Conservation (phyloP, 78 protist species). For the Isochrysis galbana region DNA sequence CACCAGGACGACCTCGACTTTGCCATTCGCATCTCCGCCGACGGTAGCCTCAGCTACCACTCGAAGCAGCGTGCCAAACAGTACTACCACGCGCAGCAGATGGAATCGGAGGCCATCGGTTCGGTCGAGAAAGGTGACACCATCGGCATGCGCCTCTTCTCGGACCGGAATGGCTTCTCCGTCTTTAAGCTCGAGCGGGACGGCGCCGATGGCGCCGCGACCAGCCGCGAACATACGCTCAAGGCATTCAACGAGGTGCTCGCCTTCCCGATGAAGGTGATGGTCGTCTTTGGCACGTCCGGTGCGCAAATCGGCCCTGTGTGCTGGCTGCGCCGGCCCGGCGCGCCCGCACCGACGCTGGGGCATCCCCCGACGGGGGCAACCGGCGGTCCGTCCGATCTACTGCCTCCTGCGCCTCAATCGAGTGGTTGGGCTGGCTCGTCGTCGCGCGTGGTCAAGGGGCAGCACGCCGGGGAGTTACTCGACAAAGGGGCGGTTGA, state of each 20-base stretch:
- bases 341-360: neutral
- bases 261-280: neutral
- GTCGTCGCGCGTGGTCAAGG: too few species aligned
- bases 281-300: neutral
- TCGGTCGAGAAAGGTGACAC: neutral
- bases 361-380: too few species aligned
- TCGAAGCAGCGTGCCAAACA: neutral
- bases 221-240: neutral
- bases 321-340: neutral
- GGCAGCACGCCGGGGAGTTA: too few species aligned
- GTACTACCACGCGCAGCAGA: neutral
- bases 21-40: neutral
- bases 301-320: neutral
- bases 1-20: constrained; percentile 21
- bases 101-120: neutral
- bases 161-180: neutral
- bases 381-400: too few species aligned
- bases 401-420: too few species aligned
- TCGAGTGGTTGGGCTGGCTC: too few species aligned
- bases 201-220: neutral
- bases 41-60: neutral
- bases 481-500: too few species aligned
- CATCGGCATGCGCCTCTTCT: neutral
- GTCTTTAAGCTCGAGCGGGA: neutral
- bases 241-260: neutral